phyloP scores from a whole-genome alignment of 257 asterid genomes.

The Solanum raphanifolium region DNA sequence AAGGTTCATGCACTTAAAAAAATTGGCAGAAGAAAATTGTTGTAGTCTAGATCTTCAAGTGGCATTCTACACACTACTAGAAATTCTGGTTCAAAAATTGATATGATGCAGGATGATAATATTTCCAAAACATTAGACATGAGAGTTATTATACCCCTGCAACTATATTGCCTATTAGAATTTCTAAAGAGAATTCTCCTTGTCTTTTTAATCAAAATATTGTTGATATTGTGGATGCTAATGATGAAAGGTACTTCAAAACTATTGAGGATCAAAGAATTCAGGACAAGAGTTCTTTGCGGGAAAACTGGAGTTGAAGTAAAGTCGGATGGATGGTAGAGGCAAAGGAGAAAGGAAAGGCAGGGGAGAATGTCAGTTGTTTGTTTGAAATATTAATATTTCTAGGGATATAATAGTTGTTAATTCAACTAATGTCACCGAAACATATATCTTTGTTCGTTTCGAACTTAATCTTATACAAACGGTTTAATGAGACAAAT shows the following conservation, averaged over 20 bases:
- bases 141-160: neutral
- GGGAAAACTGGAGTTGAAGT: neutral
- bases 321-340: slow-evolving; percentile 12
- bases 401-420: neutral
- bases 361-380: slow-evolving; percentile 4
- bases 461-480: neutral
- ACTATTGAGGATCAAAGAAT: slow-evolving; percentile 26
- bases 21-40: neutral
- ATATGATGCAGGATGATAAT: neutral
- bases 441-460: neutral
- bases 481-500: neutral
- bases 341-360: slow-evolving; percentile 15
- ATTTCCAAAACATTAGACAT: neutral
- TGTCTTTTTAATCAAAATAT: slow-evolving; percentile 42
- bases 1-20: neutral
- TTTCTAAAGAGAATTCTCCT: neutral
- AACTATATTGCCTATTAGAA: neutral
- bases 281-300: slow-evolving; percentile 5
- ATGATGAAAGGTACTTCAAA: slow-evolving; percentile 37
- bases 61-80: neutral
- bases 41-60: neutral
- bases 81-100: neutral
- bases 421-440: neutral
- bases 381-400: neutral
- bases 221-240: slow-evolving; percentile 47